phyloP scores from a whole-genome alignment of 805 yeast genomes.

The Starmera quercuum region DNA sequence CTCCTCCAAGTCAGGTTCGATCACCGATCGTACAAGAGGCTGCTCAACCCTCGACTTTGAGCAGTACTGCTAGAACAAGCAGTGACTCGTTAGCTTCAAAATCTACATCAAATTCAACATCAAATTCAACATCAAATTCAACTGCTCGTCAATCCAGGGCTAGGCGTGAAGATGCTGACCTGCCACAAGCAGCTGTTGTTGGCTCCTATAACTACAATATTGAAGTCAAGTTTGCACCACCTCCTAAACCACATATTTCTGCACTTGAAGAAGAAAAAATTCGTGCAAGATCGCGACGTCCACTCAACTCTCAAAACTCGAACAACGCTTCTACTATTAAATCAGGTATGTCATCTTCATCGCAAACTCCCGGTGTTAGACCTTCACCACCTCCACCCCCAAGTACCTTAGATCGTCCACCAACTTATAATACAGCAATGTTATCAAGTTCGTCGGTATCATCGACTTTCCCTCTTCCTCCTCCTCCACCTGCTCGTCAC shows the following conservation, averaged over 20 bases:
- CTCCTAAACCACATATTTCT: constrained; percentile 21
- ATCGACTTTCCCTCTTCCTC: neutral
- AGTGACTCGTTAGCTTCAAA: no score
- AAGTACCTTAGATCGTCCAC: neutral
- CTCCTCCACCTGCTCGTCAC: neutral
- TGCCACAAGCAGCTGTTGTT: constrained; percentile 21
- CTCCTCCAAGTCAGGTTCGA: constrained; percentile 32
- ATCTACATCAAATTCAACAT: no score
- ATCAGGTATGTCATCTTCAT: constrained; percentile 23
- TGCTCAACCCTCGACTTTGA: neutral
- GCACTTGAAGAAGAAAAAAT: constrained; percentile 16
- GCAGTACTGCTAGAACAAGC: neutral
- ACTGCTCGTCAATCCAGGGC: no score
- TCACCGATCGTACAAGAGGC: neutral
- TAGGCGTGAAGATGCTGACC: constrained; percentile 4
- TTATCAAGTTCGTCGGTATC: neutral
- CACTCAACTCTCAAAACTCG: no score
- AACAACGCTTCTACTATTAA: constrained; percentile 9
- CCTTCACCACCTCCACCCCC: neutral
- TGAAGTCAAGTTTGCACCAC: constrained; percentile 30
- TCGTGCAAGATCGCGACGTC: constrained; percentile 1
- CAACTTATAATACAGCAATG: neutral
- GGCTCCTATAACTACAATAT: constrained; percentile 28
- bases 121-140: no score
- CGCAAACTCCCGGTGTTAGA: constrained; percentile 16